Conservation (phyloP, 2,329 filamentous ascomycete genomes). For the Epichloe gansuensis region DNA sequence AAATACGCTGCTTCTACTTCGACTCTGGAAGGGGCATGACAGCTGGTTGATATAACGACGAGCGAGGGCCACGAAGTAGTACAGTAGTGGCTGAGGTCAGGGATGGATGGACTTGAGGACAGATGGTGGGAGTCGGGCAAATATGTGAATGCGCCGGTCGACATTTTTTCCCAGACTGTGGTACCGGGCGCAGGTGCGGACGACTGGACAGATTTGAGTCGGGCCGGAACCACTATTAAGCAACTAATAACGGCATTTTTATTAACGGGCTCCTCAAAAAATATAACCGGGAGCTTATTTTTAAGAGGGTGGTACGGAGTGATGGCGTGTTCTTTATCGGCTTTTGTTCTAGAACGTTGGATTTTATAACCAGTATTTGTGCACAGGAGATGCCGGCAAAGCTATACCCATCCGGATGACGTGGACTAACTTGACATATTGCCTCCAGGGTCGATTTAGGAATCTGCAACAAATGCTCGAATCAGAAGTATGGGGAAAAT, state of each 20-base stretch:
- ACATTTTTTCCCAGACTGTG: background rate
- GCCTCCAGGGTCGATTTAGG: no score
- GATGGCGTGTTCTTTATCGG: no score
- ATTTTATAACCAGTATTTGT: no score
- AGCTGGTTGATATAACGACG: background rate
- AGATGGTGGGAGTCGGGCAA: slow-evolving; percentile 5
- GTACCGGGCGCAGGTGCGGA: background rate
- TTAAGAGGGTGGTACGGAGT: no score
- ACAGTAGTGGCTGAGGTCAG: background rate
- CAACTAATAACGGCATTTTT: background rate
- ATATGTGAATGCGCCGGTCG: slow-evolving; percentile 4
- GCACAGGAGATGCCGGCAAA: no score
- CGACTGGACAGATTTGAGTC: background rate
- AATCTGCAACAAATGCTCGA: no score
- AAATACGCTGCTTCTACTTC: background rate
- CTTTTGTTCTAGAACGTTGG: no score
- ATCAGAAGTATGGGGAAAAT: no score
- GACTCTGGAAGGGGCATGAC: background rate
- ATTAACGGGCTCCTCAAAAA: no score
- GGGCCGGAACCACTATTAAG: background rate
- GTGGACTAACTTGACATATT: no score
- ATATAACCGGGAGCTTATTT: no score
- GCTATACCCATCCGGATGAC: no score
- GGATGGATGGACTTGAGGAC: slow-evolving; percentile 5
- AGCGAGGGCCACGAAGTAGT: background rate